Evolutionary conservation across 2,329 filamentous ascomycete genomes (phyloP).

Genomic region (Colletotrichum acutatum): DNA sequence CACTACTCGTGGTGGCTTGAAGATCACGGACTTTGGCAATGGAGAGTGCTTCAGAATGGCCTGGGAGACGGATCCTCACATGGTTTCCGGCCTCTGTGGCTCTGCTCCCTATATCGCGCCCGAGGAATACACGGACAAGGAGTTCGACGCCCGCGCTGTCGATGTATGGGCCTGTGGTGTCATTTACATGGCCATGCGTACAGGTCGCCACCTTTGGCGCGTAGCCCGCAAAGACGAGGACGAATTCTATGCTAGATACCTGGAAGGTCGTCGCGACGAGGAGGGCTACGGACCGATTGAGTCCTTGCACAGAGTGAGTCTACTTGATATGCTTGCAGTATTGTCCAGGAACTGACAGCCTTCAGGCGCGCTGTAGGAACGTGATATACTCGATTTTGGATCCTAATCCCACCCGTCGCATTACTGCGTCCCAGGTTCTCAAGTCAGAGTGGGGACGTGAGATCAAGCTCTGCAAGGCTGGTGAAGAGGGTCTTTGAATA

Average conservation of each 20-base stretch:
- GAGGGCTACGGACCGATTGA: slow-evolving; percentile 97
- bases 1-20: slow-evolving; percentile 90
- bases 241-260: slow-evolving; percentile 94
- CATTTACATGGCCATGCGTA: slow-evolving; percentile 99
- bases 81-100: slow-evolving; percentile 96
- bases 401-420: slow-evolving; percentile 89
- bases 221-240: slow-evolving; percentile 98
- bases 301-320: slow-evolving; percentile 88
- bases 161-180: slow-evolving; percentile 99
- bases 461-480: slow-evolving; percentile 96
- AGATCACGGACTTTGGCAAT: slow-evolving; percentile 99
- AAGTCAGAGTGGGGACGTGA: slow-evolving; percentile 99
- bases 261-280: slow-evolving; percentile 92
- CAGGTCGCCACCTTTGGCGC: slow-evolving; percentile 93
- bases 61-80: slow-evolving; percentile 98
- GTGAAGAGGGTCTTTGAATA: slow-evolving; percentile 87
- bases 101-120: slow-evolving; percentile 98
- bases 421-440: slow-evolving; percentile 95
- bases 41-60: slow-evolving; percentile 99
- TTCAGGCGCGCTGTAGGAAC: slow-evolving; percentile 92
- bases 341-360: slow-evolving; percentile 3
- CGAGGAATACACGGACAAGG: slow-evolving; percentile 93
- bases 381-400: slow-evolving; percentile 99
- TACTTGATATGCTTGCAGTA: background rate
- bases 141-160: slow-evolving; percentile 97